Evolutionary conservation across 257 asterid species (phyloP), one percentile per base, ranked within the genome.

Genomic region (Jasminum sambac): DNA sequence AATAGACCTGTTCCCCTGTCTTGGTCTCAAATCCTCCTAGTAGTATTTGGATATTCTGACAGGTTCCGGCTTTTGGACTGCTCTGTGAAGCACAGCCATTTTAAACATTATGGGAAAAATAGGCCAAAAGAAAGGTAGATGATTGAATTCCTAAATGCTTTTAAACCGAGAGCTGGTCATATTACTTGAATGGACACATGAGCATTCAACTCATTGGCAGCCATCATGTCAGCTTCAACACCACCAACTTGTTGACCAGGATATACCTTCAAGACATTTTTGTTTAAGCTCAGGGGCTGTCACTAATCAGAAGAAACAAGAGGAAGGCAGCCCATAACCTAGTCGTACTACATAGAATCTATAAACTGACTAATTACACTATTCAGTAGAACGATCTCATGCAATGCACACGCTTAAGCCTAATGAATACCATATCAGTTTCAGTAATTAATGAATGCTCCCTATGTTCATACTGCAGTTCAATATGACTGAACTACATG

Each of bases 191-290:
- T 97, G 70, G 84, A 87, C 76, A 93, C 88, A 77, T 93, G 98
- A 59, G 96, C 90, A 36, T 84, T 74, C 52, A 93, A 89, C 88
- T 93, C 98, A 82, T 93, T 93, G 14, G 98, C 90, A 79, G 98
- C 98, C 97, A 93, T 88, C 82, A 79, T 63, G 72, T 93, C 98
- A 37, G 98, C 92, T 79, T 90, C 97, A 21, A 40, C 26, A 44
- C 98, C 97, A 46, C 97, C 98, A 79, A 93, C 88, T 87, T 85
- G 94, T 77, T 90, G 82, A 72, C 98, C 98, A 14, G 97, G 98
- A 82, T 93, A 93, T 37, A 93, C 98, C 98, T 93, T 82, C 85
- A 82, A n/a, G 67, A 71, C 64, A 66, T 69, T 66, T 63, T 60
- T 24, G 61, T 24, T 11, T 70, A 66, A 48, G 65, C 24, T 39